Evolutionary conservation across 306 rosid species (phyloP).

Genomic region (Myrica gale): DNA sequence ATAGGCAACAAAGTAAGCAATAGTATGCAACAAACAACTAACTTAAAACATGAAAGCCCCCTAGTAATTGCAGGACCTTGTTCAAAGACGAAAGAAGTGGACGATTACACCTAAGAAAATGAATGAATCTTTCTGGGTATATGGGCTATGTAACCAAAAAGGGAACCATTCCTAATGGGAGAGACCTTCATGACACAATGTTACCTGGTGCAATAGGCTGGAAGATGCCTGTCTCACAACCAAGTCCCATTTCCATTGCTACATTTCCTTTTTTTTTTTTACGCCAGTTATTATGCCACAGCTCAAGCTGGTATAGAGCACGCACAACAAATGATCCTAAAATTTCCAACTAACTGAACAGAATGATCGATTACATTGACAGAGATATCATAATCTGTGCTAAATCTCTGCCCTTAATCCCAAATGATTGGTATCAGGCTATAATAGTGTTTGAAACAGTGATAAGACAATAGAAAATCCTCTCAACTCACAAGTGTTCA

Average conservation of each 20-base stretch:
- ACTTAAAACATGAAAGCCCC: constrained; percentile 6
- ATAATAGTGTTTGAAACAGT: not conserved
- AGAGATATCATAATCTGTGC: not conserved
- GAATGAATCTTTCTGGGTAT: not conserved
- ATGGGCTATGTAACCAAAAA: not conserved
- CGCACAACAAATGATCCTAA: too few species aligned
- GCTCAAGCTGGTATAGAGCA: not conserved
- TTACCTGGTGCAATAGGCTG: not conserved
- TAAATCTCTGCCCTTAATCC: not conserved
- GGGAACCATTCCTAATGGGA: not conserved
- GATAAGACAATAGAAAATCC: constrained; percentile 11
- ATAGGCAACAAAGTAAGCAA: constrained; percentile 30
- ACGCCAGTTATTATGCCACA: not conserved
- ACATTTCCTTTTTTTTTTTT: too few species aligned
- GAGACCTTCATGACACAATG: not conserved
- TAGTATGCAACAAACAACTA: constrained; percentile 20
- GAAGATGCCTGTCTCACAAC: not conserved
- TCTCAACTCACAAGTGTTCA: not conserved
- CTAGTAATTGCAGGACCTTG: constrained; percentile 5
- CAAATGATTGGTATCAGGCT: not conserved
- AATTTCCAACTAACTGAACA: too few species aligned
- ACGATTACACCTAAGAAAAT: not conserved
- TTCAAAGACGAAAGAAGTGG: not conserved
- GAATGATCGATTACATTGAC: not conserved
- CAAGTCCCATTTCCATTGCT: not conserved